These are phyloP conservation scores for Chlorella ohadii DNA, from an alignment of 139 green algal species.

Conservation along the genomic window DNA sequence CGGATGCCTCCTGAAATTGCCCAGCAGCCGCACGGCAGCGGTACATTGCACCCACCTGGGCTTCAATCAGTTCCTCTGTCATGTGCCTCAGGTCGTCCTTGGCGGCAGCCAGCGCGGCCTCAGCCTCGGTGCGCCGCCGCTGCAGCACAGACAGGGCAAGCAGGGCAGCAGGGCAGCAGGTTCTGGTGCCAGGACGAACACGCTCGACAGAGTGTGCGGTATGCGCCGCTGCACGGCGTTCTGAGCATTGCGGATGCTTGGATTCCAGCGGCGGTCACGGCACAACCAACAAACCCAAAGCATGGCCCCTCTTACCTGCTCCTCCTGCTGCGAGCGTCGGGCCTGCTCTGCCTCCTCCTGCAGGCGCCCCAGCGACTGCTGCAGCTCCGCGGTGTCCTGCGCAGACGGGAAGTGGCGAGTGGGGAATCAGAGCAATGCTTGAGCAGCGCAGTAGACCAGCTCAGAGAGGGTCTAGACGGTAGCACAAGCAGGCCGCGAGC, in stretches of 20 bases:
- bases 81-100: constrained; percentile 9
- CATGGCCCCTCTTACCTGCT: too few relatives aligned
- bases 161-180: background rate
- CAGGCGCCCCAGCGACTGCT: background rate
- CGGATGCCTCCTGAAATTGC: too few relatives aligned
- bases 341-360: background rate
- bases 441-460: background rate
- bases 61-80: background rate
- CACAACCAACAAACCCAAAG: too few relatives aligned
- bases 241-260: too few relatives aligned
- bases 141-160: background rate
- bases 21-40: too few relatives aligned
- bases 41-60: background rate
- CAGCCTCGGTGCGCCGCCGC: background rate
- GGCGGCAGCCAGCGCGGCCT: background rate
- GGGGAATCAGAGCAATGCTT: too few relatives aligned
- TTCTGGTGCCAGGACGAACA: too few relatives aligned
- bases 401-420: background rate
- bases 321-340: background rate
- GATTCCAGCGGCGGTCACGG: too few relatives aligned
- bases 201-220: too few relatives aligned
- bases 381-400: background rate
- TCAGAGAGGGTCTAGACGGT: background rate
- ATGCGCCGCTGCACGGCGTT: too few relatives aligned
- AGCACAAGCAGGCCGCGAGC: too few relatives aligned